phyloP scores from a whole-genome alignment of 2,329 filamentous ascomycete genomes.

The Xylaria sp. region DNA sequence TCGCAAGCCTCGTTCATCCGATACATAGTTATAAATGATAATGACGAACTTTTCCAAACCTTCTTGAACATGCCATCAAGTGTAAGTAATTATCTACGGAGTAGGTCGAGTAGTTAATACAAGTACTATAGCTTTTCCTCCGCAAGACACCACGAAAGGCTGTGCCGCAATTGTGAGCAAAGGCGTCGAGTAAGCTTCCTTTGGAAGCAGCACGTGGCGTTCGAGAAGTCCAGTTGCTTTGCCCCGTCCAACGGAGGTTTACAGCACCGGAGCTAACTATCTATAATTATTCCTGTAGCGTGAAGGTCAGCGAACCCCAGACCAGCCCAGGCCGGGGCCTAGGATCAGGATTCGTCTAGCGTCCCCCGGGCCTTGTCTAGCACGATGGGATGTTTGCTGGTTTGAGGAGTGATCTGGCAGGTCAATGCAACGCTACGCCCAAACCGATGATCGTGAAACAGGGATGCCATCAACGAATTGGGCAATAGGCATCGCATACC shows the following conservation, averaged over 20 bases:
- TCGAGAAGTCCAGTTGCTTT: neutral
- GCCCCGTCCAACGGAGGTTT: neutral
- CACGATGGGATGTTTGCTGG: constrained; percentile 1
- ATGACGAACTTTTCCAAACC: neutral
- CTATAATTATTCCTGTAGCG: constrained; percentile 27
- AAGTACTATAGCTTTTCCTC: neutral
- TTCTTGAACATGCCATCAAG: neutral
- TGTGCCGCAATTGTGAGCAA: neutral
- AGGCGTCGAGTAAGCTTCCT: neutral
- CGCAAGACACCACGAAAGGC: neutral
- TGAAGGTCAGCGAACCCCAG: neutral
- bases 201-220: constrained; percentile 12
- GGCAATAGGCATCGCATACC: constrained; percentile 12
- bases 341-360: constrained; percentile 15
- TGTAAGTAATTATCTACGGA: neutral
- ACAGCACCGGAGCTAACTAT: neutral
- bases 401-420: constrained; percentile 26
- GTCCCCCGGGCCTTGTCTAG: constrained; percentile 15
- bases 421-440: constrained; percentile 8
- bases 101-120: neutral
- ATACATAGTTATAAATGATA: constrained; percentile 4
- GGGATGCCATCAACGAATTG: constrained; percentile 12
- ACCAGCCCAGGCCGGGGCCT: neutral
- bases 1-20: neutral
- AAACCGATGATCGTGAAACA: constrained; percentile 29